Evolutionary conservation across 2,329 filamentous ascomycete genomes (phyloP).

Genomic region (Colletotrichum coccodes): DNA sequence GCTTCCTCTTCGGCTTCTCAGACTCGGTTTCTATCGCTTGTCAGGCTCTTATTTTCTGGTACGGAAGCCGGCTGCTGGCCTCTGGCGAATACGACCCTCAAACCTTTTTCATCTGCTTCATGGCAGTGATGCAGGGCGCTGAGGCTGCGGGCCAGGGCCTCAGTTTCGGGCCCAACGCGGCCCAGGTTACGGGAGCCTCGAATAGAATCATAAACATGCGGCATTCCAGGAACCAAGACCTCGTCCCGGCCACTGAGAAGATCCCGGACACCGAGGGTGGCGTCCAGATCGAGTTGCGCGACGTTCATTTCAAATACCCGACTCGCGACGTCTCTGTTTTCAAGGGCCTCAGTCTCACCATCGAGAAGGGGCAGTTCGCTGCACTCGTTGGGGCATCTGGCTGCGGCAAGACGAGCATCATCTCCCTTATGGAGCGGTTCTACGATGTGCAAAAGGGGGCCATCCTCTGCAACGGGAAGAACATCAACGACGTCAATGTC

Average conservation of each 20-base stretch:
- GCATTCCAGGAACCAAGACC: conserved; percentile 51
- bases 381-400: conserved; percentile 77
- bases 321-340: conserved; percentile 67
- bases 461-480: conserved; percentile 71
- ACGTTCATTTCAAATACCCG: conserved; percentile 70
- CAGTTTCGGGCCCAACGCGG: conserved; percentile 72
- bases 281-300: conserved; percentile 64
- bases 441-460: conserved; percentile 74
- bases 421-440: conserved; percentile 74
- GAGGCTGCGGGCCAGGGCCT: conserved; percentile 76
- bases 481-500: conserved; percentile 69
- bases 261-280: conserved; percentile 59
- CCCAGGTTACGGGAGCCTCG: conserved; percentile 67
- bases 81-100: conserved; percentile 57
- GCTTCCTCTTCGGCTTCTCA: conserved; percentile 74
- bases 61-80: conserved; percentile 69
- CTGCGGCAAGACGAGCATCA: conserved; percentile 78
- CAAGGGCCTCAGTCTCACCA: conserved; percentile 69
- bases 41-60: conserved; percentile 74
- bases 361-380: conserved; percentile 76
- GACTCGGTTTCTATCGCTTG: conserved; percentile 73
- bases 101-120: conserved; percentile 68
- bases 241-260: conserved; percentile 40
- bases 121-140: conserved; percentile 74
- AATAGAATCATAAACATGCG: conserved; percentile 68